These are phyloP conservation scores for Coelastrella sp. DNA, from an alignment of 139 green algal genomes.

Conservation along the genomic window DNA sequence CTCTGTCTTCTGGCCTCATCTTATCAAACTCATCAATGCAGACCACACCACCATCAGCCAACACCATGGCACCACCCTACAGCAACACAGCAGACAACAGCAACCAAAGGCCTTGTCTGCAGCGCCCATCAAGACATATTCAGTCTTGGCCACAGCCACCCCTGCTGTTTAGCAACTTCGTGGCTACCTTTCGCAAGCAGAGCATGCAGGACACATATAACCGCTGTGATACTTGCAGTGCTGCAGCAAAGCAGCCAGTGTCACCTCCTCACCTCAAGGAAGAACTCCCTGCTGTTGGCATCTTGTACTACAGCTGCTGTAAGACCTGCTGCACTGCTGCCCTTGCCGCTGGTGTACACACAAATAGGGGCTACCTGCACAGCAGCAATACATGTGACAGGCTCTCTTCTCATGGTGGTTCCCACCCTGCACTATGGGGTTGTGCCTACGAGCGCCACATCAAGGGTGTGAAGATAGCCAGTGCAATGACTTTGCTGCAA, in stretches of 20 bases:
- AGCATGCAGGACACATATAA: too few relatives aligned
- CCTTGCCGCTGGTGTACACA: conserved; percentile 98
- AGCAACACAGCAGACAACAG: not conserved
- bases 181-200: too few relatives aligned
- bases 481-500: too few relatives aligned
- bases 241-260: not conserved
- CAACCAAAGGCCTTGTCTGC: not conserved
- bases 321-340: conserved; percentile 93
- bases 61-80: conserved; percentile 96
- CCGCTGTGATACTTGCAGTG: too few relatives aligned
- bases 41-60: conserved; percentile 97
- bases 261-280: conserved; percentile 55
- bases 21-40: conserved; percentile 99
- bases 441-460: too few relatives aligned
- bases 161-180: too few relatives aligned
- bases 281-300: conserved; percentile 68
- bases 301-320: conserved; percentile 91
- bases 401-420: not conserved
- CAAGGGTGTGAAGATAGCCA: too few relatives aligned
- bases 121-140: not conserved
- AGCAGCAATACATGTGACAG: not conserved
- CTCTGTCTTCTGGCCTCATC: conserved; percentile 97
- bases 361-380: conserved; percentile 82
- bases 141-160: not conserved
- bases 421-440: too few relatives aligned